Conservation (phyloP, 176 grass and related monocot species). For the Melocanna baccifera region DNA sequence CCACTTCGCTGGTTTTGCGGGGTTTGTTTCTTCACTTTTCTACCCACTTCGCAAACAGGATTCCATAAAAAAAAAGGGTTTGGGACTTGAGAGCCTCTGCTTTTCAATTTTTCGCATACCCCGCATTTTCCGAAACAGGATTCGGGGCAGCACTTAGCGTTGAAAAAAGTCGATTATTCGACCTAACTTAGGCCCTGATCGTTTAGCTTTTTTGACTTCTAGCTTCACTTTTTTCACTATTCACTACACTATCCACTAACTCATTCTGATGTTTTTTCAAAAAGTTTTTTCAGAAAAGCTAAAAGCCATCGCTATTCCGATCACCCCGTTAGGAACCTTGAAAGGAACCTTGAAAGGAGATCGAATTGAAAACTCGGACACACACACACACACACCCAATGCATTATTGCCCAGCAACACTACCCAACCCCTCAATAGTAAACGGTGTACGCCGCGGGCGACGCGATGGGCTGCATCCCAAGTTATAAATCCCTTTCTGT, state of each 20-base stretch:
- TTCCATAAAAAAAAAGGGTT: background rate
- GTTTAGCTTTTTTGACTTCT: too few species aligned
- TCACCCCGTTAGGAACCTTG: too few species aligned
- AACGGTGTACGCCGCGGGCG: background rate
- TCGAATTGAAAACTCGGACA: background rate
- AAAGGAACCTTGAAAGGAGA: background rate
- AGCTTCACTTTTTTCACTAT: too few species aligned
- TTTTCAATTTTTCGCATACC: background rate
- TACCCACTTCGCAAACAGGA: background rate
- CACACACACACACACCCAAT: background rate
- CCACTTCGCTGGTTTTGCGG: constrained; percentile 15
- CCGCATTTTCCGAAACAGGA: background rate
- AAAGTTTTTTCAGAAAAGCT: too few species aligned
- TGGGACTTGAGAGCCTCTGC: background rate
- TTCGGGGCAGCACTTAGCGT: background rate
- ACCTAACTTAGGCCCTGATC: too few species aligned
- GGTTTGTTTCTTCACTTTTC: constrained; percentile 16
- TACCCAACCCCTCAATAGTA: background rate
- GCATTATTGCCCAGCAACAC: background rate
- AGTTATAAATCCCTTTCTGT: background rate
- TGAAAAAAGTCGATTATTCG: background rate
- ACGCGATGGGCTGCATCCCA: too few species aligned
- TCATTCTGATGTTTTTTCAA: too few species aligned
- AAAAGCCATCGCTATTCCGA: too few species aligned
- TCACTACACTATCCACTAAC: too few species aligned